A percentile compares a stretch with the other conserved stretches of the same genome.
Conservation (phyloP, 169 alveolate genomes). For the Cardiosporidium cionae region DNA sequence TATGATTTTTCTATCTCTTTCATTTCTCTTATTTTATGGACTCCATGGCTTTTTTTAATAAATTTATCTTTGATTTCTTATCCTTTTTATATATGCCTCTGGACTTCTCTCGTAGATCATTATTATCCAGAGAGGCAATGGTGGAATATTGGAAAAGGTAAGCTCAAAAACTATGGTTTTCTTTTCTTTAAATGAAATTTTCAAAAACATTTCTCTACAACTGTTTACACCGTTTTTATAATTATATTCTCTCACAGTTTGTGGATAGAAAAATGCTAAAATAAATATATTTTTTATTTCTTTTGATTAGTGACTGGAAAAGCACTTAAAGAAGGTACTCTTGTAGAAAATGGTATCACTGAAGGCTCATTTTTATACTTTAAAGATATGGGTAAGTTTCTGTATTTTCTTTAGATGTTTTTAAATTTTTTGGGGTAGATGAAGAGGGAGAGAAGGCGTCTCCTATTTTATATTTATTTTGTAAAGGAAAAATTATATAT, state of each 20-base stretch:
- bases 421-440: too few species aligned
- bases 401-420: too few species aligned
- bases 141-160: conserved; percentile 27
- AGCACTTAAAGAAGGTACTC: conserved; percentile 14
- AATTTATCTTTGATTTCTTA: background rate
- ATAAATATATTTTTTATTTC: background rate
- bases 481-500: too few species aligned
- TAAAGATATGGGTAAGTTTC: conserved; percentile 10
- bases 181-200: conserved; percentile 3
- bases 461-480: too few species aligned
- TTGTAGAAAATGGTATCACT: conserved; percentile 1
- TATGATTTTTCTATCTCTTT: background rate
- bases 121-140: conserved; percentile 43
- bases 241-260: background rate
- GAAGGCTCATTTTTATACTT: conserved; percentile 7
- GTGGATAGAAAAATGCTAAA: background rate
- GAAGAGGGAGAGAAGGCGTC: too few species aligned
- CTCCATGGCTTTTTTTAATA: background rate
- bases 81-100: background rate
- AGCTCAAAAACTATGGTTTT: conserved; percentile 14
- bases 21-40: background rate
- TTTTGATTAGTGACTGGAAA: background rate
- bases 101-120: conserved; percentile 4
- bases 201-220: background rate
- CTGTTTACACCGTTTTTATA: background rate